A percentile compares a stretch with the other conserved stretches of the same genome.
These are phyloP conservation scores for Cyclostephanos invisitatus DNA, from an alignment of 108 stramenopile genomes.

Conservation along the genomic window DNA sequence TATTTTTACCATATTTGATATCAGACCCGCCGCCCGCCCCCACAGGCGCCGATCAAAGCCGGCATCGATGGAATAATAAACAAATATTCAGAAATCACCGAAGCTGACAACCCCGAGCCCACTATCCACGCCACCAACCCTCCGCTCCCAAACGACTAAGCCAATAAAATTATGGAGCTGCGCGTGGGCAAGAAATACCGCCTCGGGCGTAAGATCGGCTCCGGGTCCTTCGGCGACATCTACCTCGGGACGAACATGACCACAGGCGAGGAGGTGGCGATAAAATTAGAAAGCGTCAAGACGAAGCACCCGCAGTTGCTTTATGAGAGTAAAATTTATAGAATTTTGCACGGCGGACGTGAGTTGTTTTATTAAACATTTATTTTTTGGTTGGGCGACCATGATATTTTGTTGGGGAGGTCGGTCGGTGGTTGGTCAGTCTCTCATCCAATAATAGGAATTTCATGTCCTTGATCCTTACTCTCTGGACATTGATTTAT, in stretches of 20 bases:
- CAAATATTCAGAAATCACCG: too few species aligned
- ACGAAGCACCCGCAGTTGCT: conserved; percentile 96
- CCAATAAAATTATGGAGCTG: conserved; percentile 85
- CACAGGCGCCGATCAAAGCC: too few species aligned
- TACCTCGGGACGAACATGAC: conserved; percentile 99
- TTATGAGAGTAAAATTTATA: conserved; percentile 99
- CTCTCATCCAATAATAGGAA: neutral
- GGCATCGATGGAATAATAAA: too few species aligned
- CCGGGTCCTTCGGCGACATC: conserved; percentile 99
- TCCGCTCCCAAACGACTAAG: neutral
- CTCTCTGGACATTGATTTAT: neutral
- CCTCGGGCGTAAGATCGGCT: conserved; percentile 98
- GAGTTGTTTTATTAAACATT: conserved; percentile 46
- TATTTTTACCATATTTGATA: too few species aligned
- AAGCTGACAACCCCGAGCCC: neutral
- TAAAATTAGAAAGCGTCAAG: conserved; percentile 97
- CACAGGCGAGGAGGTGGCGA: conserved; percentile 96
- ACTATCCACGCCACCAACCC: neutral
- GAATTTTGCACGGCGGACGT: conserved; percentile 97
- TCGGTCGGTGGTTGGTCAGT: neutral
- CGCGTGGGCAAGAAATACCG: conserved; percentile 99
- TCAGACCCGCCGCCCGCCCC: too few species aligned
- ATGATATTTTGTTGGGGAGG: neutral
- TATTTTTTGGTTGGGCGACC: neutral
- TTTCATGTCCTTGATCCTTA: neutral